These are phyloP conservation scores for Cercospora sojina DNA, from an alignment of 2,329 filamentous ascomycete species.

Conservation along the genomic window DNA sequence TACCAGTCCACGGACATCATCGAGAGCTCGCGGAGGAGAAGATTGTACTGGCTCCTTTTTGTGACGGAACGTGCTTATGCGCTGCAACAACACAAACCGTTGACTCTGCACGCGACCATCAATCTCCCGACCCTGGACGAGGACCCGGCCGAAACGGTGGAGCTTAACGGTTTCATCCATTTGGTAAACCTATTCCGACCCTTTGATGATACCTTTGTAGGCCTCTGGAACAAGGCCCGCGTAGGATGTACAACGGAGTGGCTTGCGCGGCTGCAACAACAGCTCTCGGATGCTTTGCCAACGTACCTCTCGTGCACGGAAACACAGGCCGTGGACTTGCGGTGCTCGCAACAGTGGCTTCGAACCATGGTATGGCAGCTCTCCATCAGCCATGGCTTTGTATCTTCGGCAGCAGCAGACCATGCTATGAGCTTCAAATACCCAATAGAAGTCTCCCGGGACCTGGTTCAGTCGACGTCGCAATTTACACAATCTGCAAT, in stretches of 20 bases:
- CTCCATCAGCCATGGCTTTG: slow-evolving; percentile 63
- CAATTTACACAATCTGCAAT: slow-evolving; percentile 71
- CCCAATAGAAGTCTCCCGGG: slow-evolving; percentile 61
- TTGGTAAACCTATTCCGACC: slow-evolving; percentile 62
- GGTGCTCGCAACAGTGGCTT: slow-evolving; percentile 70
- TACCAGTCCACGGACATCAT: slow-evolving; percentile 51
- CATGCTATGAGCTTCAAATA: slow-evolving; percentile 62
- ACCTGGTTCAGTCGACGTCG: slow-evolving; percentile 62
- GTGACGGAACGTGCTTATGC: slow-evolving; percentile 64
- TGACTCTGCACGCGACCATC: slow-evolving; percentile 61
- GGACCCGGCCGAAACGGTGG: slow-evolving; percentile 54
- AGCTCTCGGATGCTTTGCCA: slow-evolving; percentile 55
- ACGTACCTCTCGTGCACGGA: slow-evolving; percentile 60
- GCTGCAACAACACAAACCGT: slow-evolving; percentile 62
- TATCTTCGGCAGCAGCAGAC: slow-evolving; percentile 60
- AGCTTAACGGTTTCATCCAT: slow-evolving; percentile 59
- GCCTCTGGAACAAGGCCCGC: slow-evolving; percentile 61
- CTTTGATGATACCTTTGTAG: slow-evolving; percentile 63
- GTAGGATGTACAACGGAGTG: slow-evolving; percentile 48
- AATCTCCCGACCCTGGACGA: slow-evolving; percentile 52
- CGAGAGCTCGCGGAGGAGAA: slow-evolving; percentile 55
- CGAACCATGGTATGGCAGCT: slow-evolving; percentile 71
- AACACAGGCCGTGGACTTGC: slow-evolving; percentile 66
- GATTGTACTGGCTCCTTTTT: slow-evolving; percentile 63
- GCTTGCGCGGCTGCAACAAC: slow-evolving; percentile 50